These are phyloP conservation scores for Rutstroemia sp. DNA, from an alignment of 2,329 filamentous ascomycete species.

Conservation along the genomic window DNA sequence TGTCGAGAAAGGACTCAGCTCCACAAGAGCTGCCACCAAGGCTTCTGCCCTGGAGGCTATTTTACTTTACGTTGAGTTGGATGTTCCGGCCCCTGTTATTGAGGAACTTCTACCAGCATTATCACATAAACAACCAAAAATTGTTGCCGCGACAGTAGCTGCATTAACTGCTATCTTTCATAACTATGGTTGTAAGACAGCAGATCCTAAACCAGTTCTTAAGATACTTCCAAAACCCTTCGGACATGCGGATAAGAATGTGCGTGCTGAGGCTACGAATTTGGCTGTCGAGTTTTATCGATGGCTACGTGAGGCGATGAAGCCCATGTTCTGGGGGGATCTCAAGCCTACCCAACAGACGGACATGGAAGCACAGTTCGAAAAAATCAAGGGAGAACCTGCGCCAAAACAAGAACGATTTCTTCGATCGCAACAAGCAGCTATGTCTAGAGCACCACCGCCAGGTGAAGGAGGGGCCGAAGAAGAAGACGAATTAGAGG, in stretches of 20 bases:
- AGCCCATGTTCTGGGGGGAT: constrained; percentile 94
- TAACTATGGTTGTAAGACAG: constrained; percentile 88
- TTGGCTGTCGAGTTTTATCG: constrained; percentile 91
- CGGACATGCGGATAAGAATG: constrained; percentile 95
- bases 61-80: constrained; percentile 82
- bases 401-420: constrained; percentile 85
- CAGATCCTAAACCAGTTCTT: constrained; percentile 86
- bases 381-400: constrained; percentile 82
- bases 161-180: constrained; percentile 81
- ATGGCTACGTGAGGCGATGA: constrained; percentile 97
- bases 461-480: constrained; percentile 50
- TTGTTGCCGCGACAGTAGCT: constrained; percentile 67
- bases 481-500: constrained; percentile 49
- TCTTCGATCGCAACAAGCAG: constrained; percentile 81
- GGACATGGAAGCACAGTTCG: constrained; percentile 89
- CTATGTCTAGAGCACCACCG: constrained; percentile 61
- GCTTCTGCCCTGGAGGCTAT: constrained; percentile 79
- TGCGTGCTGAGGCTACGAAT: constrained; percentile 86
- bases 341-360: constrained; percentile 92
- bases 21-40: constrained; percentile 83
- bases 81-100: constrained; percentile 75
- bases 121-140: constrained; percentile 84
- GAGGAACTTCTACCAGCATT: constrained; percentile 83
- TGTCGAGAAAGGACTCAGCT: constrained; percentile 84
- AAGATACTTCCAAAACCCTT: constrained; percentile 87